phyloP scores from a whole-genome alignment of 768 basidiomycete species.

The Albatrellus ellisii region DNA sequence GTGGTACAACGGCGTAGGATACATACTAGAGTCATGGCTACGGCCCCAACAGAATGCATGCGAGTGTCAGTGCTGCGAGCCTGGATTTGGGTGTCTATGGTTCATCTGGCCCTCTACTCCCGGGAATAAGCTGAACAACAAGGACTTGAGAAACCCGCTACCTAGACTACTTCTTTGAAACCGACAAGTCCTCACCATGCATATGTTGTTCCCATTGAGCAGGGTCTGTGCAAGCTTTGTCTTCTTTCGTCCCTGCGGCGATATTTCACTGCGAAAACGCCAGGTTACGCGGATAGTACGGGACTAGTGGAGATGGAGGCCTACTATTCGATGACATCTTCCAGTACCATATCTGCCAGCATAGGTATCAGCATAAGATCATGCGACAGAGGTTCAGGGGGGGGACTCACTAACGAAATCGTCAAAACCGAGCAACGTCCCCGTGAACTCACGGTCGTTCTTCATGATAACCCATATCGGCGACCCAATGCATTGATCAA shows the following conservation, averaged over 20 bases:
- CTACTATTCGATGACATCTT: slow-evolving; percentile 95
- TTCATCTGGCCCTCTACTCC: slow-evolving; percentile 52
- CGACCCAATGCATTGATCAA: slow-evolving; percentile 95
- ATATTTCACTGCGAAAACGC: slow-evolving; percentile 51
- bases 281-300: background rate
- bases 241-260: slow-evolving; percentile 68
- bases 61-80: background rate
- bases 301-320: slow-evolving; percentile 19
- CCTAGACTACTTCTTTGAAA: background rate
- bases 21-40: too few species aligned
- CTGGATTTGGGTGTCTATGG: slow-evolving; percentile 8
- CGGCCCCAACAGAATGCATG: too few species aligned
- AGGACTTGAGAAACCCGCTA: background rate
- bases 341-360: slow-evolving; percentile 74
- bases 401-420: slow-evolving; percentile 95
- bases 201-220: slow-evolving; percentile 91
- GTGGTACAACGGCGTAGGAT: too few species aligned
- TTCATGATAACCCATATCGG: slow-evolving; percentile 99
- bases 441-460: slow-evolving; percentile 91
- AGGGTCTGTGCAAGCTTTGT: slow-evolving; percentile 81
- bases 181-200: slow-evolving; percentile 47
- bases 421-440: slow-evolving; percentile 90
- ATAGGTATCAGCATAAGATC: background rate
- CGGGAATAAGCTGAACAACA: slow-evolving; percentile 50
- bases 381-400: background rate